Evolutionary conservation across 2,329 filamentous ascomycete species (phyloP).

Genomic region (Cylindrodendrum hubeiense): DNA sequence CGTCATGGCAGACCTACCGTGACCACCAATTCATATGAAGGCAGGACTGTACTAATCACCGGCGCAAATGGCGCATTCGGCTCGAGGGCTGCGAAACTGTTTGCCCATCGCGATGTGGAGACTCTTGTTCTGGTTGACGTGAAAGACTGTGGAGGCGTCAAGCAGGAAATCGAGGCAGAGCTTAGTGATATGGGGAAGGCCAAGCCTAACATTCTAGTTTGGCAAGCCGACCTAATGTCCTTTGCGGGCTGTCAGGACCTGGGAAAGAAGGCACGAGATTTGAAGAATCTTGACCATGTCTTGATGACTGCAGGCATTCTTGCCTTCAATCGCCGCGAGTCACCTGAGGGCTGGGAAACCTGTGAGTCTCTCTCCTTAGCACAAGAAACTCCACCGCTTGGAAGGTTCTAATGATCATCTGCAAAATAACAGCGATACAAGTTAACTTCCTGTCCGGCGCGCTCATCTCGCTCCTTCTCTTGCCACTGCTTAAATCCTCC

Average conservation of each 20-base stretch:
- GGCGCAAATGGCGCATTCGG: conserved; percentile 53
- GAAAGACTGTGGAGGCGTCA: conserved; percentile 47
- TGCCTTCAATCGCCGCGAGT: conserved; percentile 50
- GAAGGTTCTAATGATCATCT: conserved; percentile 9
- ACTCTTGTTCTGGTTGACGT: conserved; percentile 54
- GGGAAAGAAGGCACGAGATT: conserved; percentile 41
- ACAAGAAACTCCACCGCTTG: neutral
- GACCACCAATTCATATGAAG: conserved; percentile 50
- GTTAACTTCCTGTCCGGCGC: conserved; percentile 53
- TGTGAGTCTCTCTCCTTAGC: conserved; percentile 38
- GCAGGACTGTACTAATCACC: conserved; percentile 51
- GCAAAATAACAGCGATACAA: conserved; percentile 46
- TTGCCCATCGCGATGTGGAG: conserved; percentile 49
- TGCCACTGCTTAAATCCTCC: conserved; percentile 50
- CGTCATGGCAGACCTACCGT: conserved; percentile 49
- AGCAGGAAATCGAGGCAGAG: conserved; percentile 50
- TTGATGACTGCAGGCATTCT: conserved; percentile 54
- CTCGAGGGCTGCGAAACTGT: conserved; percentile 51
- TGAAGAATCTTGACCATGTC: conserved; percentile 51
- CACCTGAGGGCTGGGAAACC: conserved; percentile 55
- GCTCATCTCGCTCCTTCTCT: conserved; percentile 48
- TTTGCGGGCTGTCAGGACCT: conserved; percentile 50
- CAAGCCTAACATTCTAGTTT: conserved; percentile 49
- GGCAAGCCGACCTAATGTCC: conserved; percentile 53
- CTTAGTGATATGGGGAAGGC: conserved; percentile 40